A percentile compares a stretch with the other conserved stretches of the same genome.
phyloP scores from a whole-genome alignment of 768 basidiomycete species.

The Rossbeevera mucosa region DNA sequence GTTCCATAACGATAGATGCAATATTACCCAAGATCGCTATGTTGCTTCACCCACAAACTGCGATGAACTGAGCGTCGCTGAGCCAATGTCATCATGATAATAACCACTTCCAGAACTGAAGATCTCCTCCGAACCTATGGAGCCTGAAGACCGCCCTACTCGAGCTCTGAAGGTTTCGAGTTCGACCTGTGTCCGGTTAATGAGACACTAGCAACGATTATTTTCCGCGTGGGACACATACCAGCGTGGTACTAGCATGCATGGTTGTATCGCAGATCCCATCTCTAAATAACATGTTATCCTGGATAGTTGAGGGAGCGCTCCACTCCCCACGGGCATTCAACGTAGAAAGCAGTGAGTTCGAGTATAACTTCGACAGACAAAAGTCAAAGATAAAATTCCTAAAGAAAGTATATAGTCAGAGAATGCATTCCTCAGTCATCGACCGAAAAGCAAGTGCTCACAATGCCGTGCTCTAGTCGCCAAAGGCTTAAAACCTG shows the following conservation, averaged over 20 bases:
- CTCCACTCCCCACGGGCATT: constrained; percentile 26
- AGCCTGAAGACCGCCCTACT: background rate
- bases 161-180: background rate
- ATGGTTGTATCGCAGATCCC: background rate
- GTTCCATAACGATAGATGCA: background rate
- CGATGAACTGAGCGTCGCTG: background rate
- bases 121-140: background rate
- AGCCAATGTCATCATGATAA: background rate
- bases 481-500: background rate
- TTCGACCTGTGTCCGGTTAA: background rate
- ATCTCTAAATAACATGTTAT: constrained; percentile 10
- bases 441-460: background rate
- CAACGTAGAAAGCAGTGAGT: constrained; percentile 19
- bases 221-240: background rate
- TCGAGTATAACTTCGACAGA: constrained; percentile 26
- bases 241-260: constrained; percentile 4
- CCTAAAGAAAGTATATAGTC: background rate
- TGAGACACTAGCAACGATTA: background rate
- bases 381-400: constrained; percentile 23
- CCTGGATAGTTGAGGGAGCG: background rate
- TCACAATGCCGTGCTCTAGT: constrained; percentile 8
- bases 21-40: background rate
- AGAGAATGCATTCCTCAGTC: background rate
- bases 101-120: background rate
- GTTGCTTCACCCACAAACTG: background rate